Conservation (phyloP, 2,329 filamentous ascomycete genomes). For the Biscogniauxia marginata region DNA sequence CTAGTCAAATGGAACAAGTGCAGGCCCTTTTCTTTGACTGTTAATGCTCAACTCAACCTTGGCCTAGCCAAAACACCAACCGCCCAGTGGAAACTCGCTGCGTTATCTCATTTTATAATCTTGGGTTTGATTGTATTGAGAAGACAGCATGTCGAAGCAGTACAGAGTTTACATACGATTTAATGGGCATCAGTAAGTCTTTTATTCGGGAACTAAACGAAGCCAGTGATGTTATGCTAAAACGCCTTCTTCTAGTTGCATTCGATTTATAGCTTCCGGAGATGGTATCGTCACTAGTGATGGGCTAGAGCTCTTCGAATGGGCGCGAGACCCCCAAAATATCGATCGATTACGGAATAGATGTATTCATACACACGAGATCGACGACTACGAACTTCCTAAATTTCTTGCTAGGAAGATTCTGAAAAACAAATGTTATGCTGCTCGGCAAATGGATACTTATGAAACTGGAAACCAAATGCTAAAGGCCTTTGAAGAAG, state of each 20-base stretch:
- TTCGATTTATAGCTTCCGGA: slow-evolving; percentile 12
- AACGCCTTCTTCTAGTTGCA: slow-evolving; percentile 2
- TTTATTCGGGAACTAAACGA: not conserved
- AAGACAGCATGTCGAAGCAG: not conserved
- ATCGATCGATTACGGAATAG: slow-evolving; percentile 11
- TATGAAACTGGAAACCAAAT: not conserved
- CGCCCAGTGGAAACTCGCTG: not conserved
- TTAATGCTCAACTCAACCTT: too few species aligned
- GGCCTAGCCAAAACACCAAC: too few species aligned
- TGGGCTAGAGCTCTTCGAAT: slow-evolving; percentile 14
- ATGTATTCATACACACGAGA: slow-evolving; percentile 9
- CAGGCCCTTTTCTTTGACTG: too few species aligned
- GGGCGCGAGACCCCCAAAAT: slow-evolving; percentile 12
- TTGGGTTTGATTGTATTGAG: not conserved
- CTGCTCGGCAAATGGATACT: slow-evolving; percentile 1
- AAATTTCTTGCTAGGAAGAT: slow-evolving; percentile 9
- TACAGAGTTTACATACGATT: not conserved
- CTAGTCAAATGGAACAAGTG: not conserved
- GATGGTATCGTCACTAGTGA: slow-evolving; percentile 1
- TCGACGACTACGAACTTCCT: not conserved
- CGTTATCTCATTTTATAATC: not conserved
- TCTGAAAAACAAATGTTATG: slow-evolving; percentile 1
- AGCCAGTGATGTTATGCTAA: not conserved
- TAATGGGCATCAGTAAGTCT: not conserved
- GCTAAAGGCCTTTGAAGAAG: not conserved